Evolutionary conservation across 352 stramenopile genomes (phyloP), one percentile per base, ranked within the genome.

Genomic region (Globisporangium nagaii): DNA sequence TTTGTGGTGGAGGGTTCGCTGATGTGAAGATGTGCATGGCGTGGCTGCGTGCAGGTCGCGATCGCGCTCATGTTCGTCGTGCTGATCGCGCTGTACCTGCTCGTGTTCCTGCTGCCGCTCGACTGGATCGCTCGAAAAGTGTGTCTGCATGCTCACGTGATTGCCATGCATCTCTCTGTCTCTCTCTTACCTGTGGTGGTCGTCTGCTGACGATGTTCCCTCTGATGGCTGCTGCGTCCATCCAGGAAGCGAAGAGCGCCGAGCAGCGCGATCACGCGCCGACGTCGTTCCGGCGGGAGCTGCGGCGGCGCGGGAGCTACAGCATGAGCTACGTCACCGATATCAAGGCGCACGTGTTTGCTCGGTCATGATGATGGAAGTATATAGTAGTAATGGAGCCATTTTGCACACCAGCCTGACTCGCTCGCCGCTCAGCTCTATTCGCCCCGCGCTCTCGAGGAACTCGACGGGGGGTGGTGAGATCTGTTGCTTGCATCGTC

Each of bases 301-400:
- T 93, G 49, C 71, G 84, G n/a, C 79, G 84, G 17, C 71, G 84
- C 8, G 84, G 82, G 28, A 95, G 84, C 69, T 95, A 89, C 62
- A 93, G 82, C 59, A 86, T 95, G 73, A 91, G 74, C 59, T 95
- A 90, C 49, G 83, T 95, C 40, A 79, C 76, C n/a, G 82, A 95
- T 59, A 89, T 95, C 53, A 93, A 93, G 53, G 75, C 82, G 12
- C 84, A 95, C 45, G 82, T 93, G 24, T 87, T 93, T 35, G 79
- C 82, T 17, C 75, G 67, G 24, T 79, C 75, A 5, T 86, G 73
- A 66, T 4, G 22, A 7, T 39, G 40, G 8, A 31, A 51, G 17
- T 46, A 39, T 40, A 41, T 36, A 44, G 15, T 19, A 39, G 24
- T 20, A 45, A 40, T 2, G 13, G 19, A 0, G 28, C 4, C 44